Conservation (phyloP, 805 yeast genomes). For the Ogataea nakhonphanomensis region DNA sequence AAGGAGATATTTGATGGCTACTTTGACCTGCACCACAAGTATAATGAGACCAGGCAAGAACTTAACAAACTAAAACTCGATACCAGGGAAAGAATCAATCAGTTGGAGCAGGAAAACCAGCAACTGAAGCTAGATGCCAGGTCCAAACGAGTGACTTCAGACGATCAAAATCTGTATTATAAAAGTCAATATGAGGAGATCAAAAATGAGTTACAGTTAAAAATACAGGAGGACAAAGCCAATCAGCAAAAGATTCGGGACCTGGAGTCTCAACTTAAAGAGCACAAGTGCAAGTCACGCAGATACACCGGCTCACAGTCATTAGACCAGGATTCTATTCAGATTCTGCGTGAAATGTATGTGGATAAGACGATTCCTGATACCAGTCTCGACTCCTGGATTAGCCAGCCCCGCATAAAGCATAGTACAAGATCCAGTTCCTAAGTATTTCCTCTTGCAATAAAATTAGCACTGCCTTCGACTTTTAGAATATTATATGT, state of each 20-base stretch:
- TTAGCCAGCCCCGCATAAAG: constrained; percentile 17
- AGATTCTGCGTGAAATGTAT: constrained; percentile 15
- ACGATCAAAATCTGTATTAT: constrained; percentile 13
- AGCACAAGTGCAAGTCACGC: neutral
- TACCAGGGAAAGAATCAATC: constrained; percentile 2
- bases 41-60: constrained; percentile 10
- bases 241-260: constrained; percentile 7
- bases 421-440: neutral
- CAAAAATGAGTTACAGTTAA: constrained; percentile 10
- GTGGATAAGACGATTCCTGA: constrained; percentile 13
- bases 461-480: constrained; percentile 1
- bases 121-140: constrained; percentile 10
- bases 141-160: constrained; percentile 2
- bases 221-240: constrained; percentile 11
- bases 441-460: neutral
- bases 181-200: constrained; percentile 20
- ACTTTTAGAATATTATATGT: too few species aligned
- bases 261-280: constrained; percentile 4
- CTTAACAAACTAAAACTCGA: constrained; percentile 2
- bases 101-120: constrained; percentile 10
- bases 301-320: constrained; percentile 5
- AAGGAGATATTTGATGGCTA: constrained; percentile 27
- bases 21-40: constrained; percentile 21
- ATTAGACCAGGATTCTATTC: constrained; percentile 19
- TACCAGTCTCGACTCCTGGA: constrained; percentile 13